These are phyloP conservation scores for Neurospora africana DNA, from an alignment of 495 filamentous ascomycete genomes.

Conservation along the genomic window DNA sequence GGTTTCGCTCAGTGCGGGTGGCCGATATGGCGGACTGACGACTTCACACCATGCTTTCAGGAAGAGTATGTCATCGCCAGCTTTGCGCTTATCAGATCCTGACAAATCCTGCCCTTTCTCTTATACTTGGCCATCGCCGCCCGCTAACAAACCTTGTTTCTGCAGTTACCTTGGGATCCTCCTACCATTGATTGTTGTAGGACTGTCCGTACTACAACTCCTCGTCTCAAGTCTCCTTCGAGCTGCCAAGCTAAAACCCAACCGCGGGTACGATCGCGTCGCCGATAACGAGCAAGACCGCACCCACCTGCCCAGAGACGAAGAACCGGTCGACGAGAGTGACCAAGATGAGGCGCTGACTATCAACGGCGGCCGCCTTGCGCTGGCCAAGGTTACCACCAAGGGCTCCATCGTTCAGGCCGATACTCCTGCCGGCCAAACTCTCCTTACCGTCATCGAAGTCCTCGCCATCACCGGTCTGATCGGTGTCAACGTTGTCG, in stretches of 20 bases:
- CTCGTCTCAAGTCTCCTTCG: conserved; percentile 40
- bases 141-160: conserved; percentile 1
- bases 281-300: conserved; percentile 31
- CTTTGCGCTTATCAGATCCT: neutral
- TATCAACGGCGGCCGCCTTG: conserved; percentile 38
- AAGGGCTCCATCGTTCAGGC: conserved; percentile 60
- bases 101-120: neutral
- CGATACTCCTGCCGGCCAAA: conserved; percentile 65
- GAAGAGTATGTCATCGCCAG: conserved; percentile 55
- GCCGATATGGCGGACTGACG: conserved; percentile 78
- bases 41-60: conserved; percentile 81
- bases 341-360: conserved; percentile 55
- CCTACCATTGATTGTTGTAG: conserved; percentile 63
- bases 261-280: conserved; percentile 40
- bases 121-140: conserved; percentile 8
- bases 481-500: conserved; percentile 53
- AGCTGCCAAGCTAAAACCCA: conserved; percentile 34
- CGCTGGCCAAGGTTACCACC: conserved; percentile 51
- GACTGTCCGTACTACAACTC: conserved; percentile 59
- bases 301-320: conserved; percentile 35
- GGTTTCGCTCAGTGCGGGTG: conserved; percentile 63
- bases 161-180: conserved; percentile 74
- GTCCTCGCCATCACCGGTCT: conserved; percentile 60
- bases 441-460: conserved; percentile 59
- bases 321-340: conserved; percentile 37